Base-by-base conservation (phyloP, 768 basidiomycete species). In the Suillus americanus region DNA sequence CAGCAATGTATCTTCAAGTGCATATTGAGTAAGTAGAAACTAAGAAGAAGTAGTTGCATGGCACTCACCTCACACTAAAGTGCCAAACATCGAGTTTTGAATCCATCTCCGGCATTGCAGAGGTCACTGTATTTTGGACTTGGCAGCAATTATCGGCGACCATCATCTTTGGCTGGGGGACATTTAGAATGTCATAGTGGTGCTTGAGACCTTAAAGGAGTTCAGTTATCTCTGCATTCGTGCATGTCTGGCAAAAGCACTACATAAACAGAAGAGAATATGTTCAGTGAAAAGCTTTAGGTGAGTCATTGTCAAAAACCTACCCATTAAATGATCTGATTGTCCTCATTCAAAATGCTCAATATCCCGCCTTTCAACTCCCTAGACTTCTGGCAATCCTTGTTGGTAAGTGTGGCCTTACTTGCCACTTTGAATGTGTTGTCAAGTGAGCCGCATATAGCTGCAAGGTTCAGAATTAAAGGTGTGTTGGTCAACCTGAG, bases 81-180 rank as follows among this genome's bases (percentile, higher is more conserved):
- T 73, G 73, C 63, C 63, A 71, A 0, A 72, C 67, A 59, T 73
- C 67, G 0, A 68, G 66, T 0, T 64, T 28, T 7, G 64, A 54
- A 10, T 35, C 48, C 0, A 28, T 60, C 5, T 63, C 20, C 0
- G 66, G 65, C 38, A 73, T 62, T 1, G 59, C 64, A 1, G 40
- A 14, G 14, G 30, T 10, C 5, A 72, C 30, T 0, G 69, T 63
- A 6, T 14, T 50, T 18, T 53, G 45, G 0, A 71, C 62, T 16
- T 65, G 64, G 61, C 71, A 74, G 60, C 73, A 72, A 41, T 74
- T 74, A 35, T 74, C 68, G 0, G 33, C 66, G 3, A 71, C 61
- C 6, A 63, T 65, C 61, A 69, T 67, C 14, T 69, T 62, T 0
- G 70, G 72, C 7, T 61, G 40, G 2, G 62, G 38, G 10, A 56